Conservation (phyloP, 2,329 filamentous ascomycete species). For the Chaetomiaceae sp. region DNA sequence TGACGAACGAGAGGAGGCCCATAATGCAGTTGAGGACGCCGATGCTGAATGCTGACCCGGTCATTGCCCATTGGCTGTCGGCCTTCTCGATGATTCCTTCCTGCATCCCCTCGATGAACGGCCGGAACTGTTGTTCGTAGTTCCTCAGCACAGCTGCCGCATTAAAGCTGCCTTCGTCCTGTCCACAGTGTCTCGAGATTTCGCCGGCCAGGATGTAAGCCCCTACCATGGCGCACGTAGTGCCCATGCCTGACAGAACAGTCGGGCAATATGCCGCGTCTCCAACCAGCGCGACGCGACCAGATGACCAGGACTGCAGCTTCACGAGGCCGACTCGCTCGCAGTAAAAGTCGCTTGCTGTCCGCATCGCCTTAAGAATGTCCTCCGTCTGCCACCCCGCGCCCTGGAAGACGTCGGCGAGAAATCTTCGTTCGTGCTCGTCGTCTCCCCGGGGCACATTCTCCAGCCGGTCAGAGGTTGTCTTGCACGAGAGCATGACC, state of each 20-base stretch:
- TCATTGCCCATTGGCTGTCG: constrained; percentile 2
- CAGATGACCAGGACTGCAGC: constrained; percentile 35
- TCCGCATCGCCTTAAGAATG: constrained; percentile 31
- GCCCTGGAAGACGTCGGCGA: constrained; percentile 35
- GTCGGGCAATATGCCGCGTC: constrained; percentile 48
- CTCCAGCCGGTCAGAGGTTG: constrained; percentile 22
- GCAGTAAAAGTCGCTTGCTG: constrained; percentile 40
- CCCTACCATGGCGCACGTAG: constrained; percentile 41
- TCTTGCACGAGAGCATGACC: constrained; percentile 29
- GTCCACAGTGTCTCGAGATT: constrained; percentile 13
- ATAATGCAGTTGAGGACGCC: background rate
- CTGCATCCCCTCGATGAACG: constrained; percentile 39
- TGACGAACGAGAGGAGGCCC: constrained; percentile 1
- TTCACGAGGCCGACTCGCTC: constrained; percentile 40
- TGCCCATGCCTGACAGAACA: constrained; percentile 46
- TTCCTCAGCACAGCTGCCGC: constrained; percentile 30
- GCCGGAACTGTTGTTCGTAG: constrained; percentile 40
- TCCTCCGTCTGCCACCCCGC: constrained; percentile 38
- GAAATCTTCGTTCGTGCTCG: constrained; percentile 33
- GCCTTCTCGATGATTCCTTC: constrained; percentile 16
- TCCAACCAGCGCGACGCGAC: constrained; percentile 45
- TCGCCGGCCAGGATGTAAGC: constrained; percentile 54
- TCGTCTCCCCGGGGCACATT: constrained; percentile 28
- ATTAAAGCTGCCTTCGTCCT: background rate
- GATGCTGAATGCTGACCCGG: constrained; percentile 3